Percentiles rank a stretch among this genome's conserved stretches.
Evolutionary conservation across 306 rosid species (phyloP).

Genomic region (Fagus sylvatica): DNA sequence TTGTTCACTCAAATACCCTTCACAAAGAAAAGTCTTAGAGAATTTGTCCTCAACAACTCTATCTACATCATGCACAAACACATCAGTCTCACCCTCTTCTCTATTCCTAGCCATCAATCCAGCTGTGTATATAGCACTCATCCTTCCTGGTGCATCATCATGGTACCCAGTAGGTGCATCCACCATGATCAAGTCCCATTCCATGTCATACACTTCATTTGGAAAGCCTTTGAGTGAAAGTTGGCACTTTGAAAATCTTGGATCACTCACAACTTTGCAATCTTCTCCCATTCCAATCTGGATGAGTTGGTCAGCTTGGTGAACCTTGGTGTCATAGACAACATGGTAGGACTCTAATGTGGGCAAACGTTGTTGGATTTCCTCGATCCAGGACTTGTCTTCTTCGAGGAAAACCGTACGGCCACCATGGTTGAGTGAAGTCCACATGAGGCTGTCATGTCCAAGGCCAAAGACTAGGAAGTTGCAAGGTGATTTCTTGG

Average conservation of each 20-base stretch:
- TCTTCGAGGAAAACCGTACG: constrained; percentile 87
- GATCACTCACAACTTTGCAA: constrained; percentile 62
- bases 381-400: constrained; percentile 69
- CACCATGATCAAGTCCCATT: constrained; percentile 96
- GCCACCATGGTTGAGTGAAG: constrained; percentile 83
- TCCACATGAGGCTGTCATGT: constrained; percentile 93
- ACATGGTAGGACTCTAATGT: constrained; percentile 70
- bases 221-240: constrained; percentile 72
- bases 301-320: constrained; percentile 61
- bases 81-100: constrained; percentile 73
- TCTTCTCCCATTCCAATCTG: constrained; percentile 44
- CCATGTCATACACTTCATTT: constrained; percentile 60
- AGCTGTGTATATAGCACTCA: constrained; percentile 88
- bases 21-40: constrained; percentile 70
- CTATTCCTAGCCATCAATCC: constrained; percentile 88
- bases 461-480: constrained; percentile 89
- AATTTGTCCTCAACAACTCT: constrained; percentile 75
- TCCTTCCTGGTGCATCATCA: constrained; percentile 83
- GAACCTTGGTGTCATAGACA: constrained; percentile 67
- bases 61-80: constrained; percentile 92
- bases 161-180: constrained; percentile 90
- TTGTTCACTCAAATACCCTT: constrained; percentile 74
- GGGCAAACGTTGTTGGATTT: constrained; percentile 51
- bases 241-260: constrained; percentile 67
- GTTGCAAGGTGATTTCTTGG: constrained; percentile 79